A percentile compares a stretch with the other conserved stretches of the same genome.
Conservation (phyloP, 305 asterid genomes). For the Stenogyne calaminthoides region DNA sequence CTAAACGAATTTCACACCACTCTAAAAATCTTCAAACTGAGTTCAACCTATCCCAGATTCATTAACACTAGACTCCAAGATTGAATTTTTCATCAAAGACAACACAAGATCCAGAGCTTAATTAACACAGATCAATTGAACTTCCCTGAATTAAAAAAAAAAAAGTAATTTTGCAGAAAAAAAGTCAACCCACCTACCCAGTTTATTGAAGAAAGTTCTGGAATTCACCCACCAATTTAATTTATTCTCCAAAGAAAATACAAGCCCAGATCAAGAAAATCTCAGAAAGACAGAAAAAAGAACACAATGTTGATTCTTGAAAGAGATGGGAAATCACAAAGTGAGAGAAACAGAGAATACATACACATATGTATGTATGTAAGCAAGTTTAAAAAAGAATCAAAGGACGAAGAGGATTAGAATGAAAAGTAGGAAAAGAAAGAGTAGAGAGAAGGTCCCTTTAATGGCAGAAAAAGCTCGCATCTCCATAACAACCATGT, state of each 20-base stretch:
- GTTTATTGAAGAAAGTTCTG: conserved; percentile 32
- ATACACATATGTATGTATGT: background rate
- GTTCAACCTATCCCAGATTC: conserved; percentile 80
- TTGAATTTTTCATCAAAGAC: conserved; percentile 45
- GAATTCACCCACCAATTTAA: conserved; percentile 21
- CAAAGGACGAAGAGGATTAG: conserved; percentile 79
- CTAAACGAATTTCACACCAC: conserved; percentile 7
- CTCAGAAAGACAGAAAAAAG: conserved; percentile 33
- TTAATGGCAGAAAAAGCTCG: conserved; percentile 54
- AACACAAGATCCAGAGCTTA: conserved; percentile 58
- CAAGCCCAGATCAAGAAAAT: conserved; percentile 48
- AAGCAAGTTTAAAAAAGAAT: conserved; percentile 25
- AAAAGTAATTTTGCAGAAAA: conserved; percentile 20
- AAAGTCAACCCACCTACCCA: conserved; percentile 28
- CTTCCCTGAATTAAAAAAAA: conserved; percentile 32
- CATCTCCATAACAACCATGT: conserved; percentile 62
- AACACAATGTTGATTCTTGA: conserved; percentile 33
- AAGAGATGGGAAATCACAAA: conserved; percentile 22
- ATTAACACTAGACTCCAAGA: conserved; percentile 54
- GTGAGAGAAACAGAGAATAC: background rate
- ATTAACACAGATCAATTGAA: conserved; percentile 35
- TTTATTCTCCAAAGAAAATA: conserved; percentile 22
- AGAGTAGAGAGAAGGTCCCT: conserved; percentile 61
- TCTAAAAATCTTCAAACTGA: conserved; percentile 31
- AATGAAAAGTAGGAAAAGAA: conserved; percentile 79